These are phyloP conservation scores for Arxiozyma heterogenica DNA, from an alignment of 1,139 yeast species.

Conservation along the genomic window DNA sequence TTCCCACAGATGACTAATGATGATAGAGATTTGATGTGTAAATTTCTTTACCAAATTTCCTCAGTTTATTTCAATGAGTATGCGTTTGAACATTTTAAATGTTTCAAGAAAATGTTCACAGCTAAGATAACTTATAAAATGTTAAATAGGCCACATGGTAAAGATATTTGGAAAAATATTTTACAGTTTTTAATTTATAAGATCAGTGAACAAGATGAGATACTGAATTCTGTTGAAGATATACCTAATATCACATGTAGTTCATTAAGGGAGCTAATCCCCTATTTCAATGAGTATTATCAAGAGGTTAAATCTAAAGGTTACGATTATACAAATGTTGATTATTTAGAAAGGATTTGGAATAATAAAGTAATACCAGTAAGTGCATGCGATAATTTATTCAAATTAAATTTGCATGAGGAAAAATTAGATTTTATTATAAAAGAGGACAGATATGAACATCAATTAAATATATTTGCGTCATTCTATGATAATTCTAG, in stretches of 20 bases:
- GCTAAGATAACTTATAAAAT: constrained; percentile 25
- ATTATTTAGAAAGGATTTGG: constrained; percentile 14
- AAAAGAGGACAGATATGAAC: constrained; percentile 10
- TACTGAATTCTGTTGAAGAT: background rate
- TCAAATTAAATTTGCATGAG: constrained; percentile 12
- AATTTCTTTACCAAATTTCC: constrained; percentile 17
- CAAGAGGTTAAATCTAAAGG: constrained; percentile 5
- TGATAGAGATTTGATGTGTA: constrained; percentile 15
- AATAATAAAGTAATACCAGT: constrained; percentile 14
- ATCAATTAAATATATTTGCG: constrained; percentile 18
- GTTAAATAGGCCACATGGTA: constrained; percentile 15
- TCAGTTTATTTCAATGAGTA: constrained; percentile 27
- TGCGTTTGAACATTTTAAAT: constrained; percentile 24
- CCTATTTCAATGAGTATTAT: background rate
- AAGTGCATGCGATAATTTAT: constrained; percentile 9
- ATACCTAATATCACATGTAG: background rate
- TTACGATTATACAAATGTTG: constrained; percentile 3
- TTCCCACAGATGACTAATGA: constrained; percentile 9
- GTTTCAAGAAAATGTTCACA: constrained; percentile 25
- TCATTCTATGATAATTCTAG: constrained; percentile 23
- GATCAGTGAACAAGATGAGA: constrained; percentile 7
- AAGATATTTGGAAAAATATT: constrained; percentile 22
- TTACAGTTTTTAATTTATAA: constrained; percentile 19
- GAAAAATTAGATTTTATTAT: constrained; percentile 9
- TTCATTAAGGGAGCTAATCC: constrained; percentile 2